A percentile compares a stretch with the other conserved stretches of the same genome.
Conservation (phyloP, 306 rosid genomes). For the Lathyrus sativus region DNA sequence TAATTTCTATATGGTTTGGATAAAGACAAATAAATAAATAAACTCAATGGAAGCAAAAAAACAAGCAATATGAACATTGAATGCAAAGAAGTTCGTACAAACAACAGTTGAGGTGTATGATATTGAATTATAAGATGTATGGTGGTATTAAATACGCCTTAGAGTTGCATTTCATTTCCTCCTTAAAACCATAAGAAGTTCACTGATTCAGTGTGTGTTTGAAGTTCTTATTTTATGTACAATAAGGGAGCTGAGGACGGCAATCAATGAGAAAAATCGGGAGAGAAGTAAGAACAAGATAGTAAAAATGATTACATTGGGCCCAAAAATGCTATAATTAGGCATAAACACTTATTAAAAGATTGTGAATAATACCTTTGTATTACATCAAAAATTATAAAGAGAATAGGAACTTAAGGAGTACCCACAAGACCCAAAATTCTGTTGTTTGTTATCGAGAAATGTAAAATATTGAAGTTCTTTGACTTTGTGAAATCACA, state of each 20-base stretch:
- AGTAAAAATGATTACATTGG: slow-evolving; percentile 17
- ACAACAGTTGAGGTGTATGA: neutral
- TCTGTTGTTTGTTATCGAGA: neutral
- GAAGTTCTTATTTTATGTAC: slow-evolving; percentile 8
- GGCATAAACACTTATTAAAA: slow-evolving; percentile 6
- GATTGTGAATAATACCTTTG: slow-evolving; percentile 26
- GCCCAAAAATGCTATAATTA: slow-evolving; percentile 19
- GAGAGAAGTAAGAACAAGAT: no score
- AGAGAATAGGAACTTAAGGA: slow-evolving; percentile 21
- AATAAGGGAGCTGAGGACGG: slow-evolving; percentile 20
- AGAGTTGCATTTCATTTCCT: slow-evolving; percentile 6
- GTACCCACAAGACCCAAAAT: slow-evolving; percentile 26
- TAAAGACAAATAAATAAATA: neutral
- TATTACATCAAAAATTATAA: slow-evolving; percentile 25
- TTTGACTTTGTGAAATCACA: slow-evolving; percentile 20
- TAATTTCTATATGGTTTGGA: neutral
- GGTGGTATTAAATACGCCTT: neutral
- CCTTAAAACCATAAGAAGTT: slow-evolving; percentile 33
- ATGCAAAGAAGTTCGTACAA: neutral
- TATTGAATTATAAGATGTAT: slow-evolving; percentile 2
- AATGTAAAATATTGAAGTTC: slow-evolving; percentile 6
- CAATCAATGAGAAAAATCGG: slow-evolving; percentile 3
- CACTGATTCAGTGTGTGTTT: no score
- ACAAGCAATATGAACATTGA: neutral
- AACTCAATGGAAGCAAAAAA: neutral